These are phyloP conservation scores for Cucurbita argyrosperma DNA, from an alignment of 306 rosid genomes.

Conservation along the genomic window DNA sequence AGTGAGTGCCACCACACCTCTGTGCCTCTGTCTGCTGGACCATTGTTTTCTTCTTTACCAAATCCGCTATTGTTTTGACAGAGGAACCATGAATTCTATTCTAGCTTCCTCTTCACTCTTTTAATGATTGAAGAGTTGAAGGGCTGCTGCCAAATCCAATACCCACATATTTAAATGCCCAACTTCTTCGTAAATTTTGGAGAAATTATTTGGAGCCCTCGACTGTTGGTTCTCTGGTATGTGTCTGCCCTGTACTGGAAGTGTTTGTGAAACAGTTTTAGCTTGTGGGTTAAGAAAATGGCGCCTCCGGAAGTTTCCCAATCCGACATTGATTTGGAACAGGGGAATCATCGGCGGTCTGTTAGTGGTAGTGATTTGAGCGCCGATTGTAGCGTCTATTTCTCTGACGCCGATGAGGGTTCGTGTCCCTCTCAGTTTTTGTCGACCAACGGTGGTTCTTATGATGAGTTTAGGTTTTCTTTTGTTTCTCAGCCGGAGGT, in stretches of 20 bases:
- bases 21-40: conserved; percentile 22
- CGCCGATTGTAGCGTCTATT: conserved; percentile 45
- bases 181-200: not conserved
- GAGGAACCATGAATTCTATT: conserved; percentile 6
- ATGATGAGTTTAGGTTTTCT: conserved; percentile 57
- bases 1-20: conserved; percentile 12
- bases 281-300: conserved; percentile 30
- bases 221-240: not conserved
- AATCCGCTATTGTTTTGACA: conserved; percentile 3
- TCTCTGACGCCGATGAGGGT: conserved; percentile 84
- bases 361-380: conserved; percentile 45
- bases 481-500: conserved; percentile 41
- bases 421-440: conserved; percentile 77
- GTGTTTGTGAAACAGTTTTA: not conserved
- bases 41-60: conserved; percentile 6
- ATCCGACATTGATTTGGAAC: conserved; percentile 63
- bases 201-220: not conserved
- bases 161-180: conserved; percentile 22
- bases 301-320: conserved; percentile 32
- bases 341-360: conserved; percentile 29
- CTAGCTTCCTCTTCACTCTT: conserved; percentile 2
- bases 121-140: conserved; percentile 27
- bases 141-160: conserved; percentile 38
- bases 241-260: not conserved
- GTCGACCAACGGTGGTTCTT: conserved; percentile 78